A percentile compares a stretch with the other conserved stretches of the same genome.
Evolutionary conservation across 441 rosid genomes (phyloP).

Genomic region (Sinapis alba): DNA sequence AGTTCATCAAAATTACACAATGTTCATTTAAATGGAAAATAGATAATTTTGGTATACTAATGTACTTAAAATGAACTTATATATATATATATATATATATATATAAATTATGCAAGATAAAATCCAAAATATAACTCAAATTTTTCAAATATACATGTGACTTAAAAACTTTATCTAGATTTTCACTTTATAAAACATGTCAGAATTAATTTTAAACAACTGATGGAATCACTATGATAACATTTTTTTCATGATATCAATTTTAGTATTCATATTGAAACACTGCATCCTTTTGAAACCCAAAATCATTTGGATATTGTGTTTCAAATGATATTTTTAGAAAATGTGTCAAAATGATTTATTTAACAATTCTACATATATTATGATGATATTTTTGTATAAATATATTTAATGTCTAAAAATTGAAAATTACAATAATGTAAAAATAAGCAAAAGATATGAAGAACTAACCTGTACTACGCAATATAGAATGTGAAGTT

Average conservation of each 20-base stretch:
- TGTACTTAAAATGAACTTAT: neutral
- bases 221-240: no score
- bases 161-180: neutral
- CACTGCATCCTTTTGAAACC: neutral
- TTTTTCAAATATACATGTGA: neutral
- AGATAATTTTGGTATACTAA: neutral
- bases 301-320: neutral
- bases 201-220: neutral
- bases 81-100: neutral
- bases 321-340: neutral
- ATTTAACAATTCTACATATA: neutral
- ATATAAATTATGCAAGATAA: neutral
- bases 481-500: neutral
- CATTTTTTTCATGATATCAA: neutral
- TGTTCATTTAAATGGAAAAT: neutral
- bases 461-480: neutral
- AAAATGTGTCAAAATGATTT: neutral
- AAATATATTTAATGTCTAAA: no score
- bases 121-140: neutral
- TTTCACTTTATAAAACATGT: neutral
- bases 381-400: neutral
- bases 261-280: neutral
- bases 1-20: neutral
- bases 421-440: no score
- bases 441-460: no score